phyloP scores from a whole-genome alignment of 2,329 filamentous ascomycete species.

The Thyridium curvatum region DNA sequence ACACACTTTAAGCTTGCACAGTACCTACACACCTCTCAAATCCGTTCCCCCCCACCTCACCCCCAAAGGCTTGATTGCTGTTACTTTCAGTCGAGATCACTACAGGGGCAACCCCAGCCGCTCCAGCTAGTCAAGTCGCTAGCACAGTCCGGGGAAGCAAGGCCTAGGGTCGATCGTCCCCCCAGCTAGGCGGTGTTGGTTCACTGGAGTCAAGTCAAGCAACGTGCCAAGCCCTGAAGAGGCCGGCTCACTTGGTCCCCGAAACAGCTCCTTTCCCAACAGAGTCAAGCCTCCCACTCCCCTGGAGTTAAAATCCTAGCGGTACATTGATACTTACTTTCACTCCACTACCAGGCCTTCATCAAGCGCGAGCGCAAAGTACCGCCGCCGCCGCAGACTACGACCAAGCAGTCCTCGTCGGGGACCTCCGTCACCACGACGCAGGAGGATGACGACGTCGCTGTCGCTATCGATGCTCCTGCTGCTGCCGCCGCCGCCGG shows the following conservation, averaged over 20 bases:
- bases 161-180: neutral
- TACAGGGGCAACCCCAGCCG: neutral
- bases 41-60: neutral
- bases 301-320: too few relatives aligned
- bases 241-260: too few relatives aligned
- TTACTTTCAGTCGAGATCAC: neutral
- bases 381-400: neutral
- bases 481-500: neutral
- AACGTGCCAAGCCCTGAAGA: too few relatives aligned
- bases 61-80: neutral
- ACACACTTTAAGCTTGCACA: too few relatives aligned
- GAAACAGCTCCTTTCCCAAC: too few relatives aligned
- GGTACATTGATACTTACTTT: too few relatives aligned
- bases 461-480: neutral
- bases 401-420: neutral
- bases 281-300: too few relatives aligned
- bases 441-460: neutral
- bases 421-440: too few relatives aligned
- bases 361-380: constrained; percentile 37
- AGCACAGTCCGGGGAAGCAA: too few relatives aligned
- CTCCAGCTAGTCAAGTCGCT: neutral
- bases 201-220: too few relatives aligned
- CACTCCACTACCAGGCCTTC: constrained; percentile 12
- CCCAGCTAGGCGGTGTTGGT: too few relatives aligned
- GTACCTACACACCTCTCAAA: neutral